These are phyloP conservation scores for Eucalyptus paniculata DNA, from an alignment of 345 rosid species.

Conservation along the genomic window DNA sequence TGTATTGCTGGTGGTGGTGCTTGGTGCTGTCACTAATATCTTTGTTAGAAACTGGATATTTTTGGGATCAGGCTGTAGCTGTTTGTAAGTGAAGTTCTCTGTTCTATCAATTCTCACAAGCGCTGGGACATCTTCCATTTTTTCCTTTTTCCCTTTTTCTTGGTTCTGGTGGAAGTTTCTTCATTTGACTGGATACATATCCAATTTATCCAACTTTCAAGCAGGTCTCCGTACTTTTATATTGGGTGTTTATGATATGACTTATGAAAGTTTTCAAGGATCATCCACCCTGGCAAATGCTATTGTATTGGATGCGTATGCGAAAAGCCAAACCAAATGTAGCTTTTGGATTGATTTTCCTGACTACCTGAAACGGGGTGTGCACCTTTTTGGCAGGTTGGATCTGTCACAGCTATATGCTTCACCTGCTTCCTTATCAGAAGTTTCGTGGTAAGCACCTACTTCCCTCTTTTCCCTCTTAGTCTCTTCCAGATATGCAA, in stretches of 20 bases:
- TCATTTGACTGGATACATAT: background rate
- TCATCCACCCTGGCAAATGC: background rate
- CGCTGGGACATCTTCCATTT: background rate
- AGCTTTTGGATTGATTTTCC: background rate
- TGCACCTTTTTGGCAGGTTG: constrained; percentile 47
- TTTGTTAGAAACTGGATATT: background rate
- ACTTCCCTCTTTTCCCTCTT: background rate
- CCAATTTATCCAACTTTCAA: background rate
- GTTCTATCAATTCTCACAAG: background rate
- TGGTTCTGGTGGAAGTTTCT: background rate
- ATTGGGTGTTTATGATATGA: background rate
- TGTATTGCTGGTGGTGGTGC: background rate
- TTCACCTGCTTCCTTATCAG: constrained; percentile 94
- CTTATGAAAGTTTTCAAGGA: background rate
- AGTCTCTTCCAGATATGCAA: background rate
- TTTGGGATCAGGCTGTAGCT: background rate
- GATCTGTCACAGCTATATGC: constrained; percentile 95
- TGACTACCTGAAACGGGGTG: background rate
- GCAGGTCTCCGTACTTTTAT: background rate
- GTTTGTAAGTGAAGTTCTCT: background rate
- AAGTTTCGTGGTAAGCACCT: constrained; percentile 69
- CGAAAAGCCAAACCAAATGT: background rate
- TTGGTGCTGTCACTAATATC: background rate
- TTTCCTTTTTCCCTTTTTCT: background rate
- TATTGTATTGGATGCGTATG: background rate